phyloP scores from a whole-genome alignment of 441 rosid genomes.

The Arabidopsis hybrid region DNA sequence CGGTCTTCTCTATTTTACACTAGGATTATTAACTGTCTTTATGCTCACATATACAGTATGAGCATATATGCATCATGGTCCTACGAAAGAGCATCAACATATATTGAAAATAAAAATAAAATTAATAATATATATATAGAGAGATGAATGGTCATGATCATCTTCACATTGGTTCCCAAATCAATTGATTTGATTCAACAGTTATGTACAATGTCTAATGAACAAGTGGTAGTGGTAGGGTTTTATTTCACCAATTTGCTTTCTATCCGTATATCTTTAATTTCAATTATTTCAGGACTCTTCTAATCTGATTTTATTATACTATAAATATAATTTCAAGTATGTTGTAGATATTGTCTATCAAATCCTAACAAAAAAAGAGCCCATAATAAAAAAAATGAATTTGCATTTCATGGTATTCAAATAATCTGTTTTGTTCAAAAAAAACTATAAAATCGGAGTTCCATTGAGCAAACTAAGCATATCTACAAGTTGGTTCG shows the following conservation, averaged over 20 bases:
- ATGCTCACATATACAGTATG: slow-evolving; percentile 24
- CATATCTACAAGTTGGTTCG: background rate
- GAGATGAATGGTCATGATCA: slow-evolving; percentile 45
- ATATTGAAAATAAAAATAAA: slow-evolving; percentile 14
- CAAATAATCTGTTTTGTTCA: background rate
- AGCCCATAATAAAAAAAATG: background rate
- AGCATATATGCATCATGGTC: slow-evolving; percentile 36
- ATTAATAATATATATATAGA: slow-evolving; percentile 4
- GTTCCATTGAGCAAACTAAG: background rate
- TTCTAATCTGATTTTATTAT: slow-evolving; percentile 16
- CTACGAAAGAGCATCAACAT: slow-evolving; percentile 37
- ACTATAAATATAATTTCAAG: background rate
- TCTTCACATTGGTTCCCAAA: slow-evolving; percentile 39
- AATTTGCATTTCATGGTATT: background rate
- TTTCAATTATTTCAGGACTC: slow-evolving; percentile 33
- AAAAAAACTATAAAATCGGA: background rate
- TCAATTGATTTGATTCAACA: slow-evolving; percentile 47
- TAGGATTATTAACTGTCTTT: slow-evolving; percentile 2
- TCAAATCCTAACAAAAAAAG: background rate
- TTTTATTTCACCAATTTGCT: slow-evolving; percentile 36
- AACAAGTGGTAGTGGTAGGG: slow-evolving; percentile 49
- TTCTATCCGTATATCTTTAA: slow-evolving; percentile 18
- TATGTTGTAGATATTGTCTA: background rate
- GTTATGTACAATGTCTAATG: slow-evolving; percentile 40
- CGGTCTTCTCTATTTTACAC: slow-evolving; percentile 20